Conservation (phyloP, 1,139 yeast genomes). For the Cylindricascospora bacillispora region DNA sequence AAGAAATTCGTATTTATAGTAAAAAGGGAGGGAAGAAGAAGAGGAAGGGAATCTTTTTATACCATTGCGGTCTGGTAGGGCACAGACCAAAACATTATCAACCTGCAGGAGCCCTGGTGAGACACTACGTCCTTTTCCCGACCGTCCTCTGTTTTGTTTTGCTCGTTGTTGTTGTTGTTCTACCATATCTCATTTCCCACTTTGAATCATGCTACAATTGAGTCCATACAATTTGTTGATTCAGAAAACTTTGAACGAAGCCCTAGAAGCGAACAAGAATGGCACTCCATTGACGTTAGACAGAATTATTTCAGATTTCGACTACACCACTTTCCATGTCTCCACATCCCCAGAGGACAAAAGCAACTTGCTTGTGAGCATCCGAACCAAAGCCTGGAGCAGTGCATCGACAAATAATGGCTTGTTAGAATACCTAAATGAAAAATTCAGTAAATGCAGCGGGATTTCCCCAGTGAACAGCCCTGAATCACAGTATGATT, state of each 20-base stretch:
- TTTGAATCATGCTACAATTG: slow-evolving; percentile 31
- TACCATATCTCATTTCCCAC: not conserved
- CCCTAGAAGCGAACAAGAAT: slow-evolving; percentile 24
- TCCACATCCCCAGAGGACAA: slow-evolving; percentile 44
- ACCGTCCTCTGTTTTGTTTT: too few relatives aligned
- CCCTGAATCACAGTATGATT: slow-evolving; percentile 72
- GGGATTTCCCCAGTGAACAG: slow-evolving; percentile 18
- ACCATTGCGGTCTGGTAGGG: too few relatives aligned
- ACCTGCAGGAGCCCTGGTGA: too few relatives aligned
- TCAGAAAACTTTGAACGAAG: slow-evolving; percentile 34
- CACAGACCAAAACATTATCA: too few relatives aligned
- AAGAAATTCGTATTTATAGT: too few relatives aligned
- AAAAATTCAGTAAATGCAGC: slow-evolving; percentile 10
- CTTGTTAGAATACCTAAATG: slow-evolving; percentile 13
- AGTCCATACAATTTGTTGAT: slow-evolving; percentile 35
- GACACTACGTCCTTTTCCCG: too few relatives aligned
- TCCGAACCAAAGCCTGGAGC: slow-evolving; percentile 38
- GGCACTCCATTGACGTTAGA: slow-evolving; percentile 54
- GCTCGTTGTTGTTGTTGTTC: too few relatives aligned
- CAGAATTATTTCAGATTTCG: slow-evolving; percentile 86
- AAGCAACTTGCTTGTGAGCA: slow-evolving; percentile 15
- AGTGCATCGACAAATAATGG: slow-evolving; percentile 14
- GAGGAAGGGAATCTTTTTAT: too few relatives aligned
- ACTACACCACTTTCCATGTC: slow-evolving; percentile 86
- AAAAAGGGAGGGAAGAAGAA: too few relatives aligned